Base-by-base conservation (phyloP, 1,284 basidiomycete species). In the Pyrrhoderma noxium region DNA sequence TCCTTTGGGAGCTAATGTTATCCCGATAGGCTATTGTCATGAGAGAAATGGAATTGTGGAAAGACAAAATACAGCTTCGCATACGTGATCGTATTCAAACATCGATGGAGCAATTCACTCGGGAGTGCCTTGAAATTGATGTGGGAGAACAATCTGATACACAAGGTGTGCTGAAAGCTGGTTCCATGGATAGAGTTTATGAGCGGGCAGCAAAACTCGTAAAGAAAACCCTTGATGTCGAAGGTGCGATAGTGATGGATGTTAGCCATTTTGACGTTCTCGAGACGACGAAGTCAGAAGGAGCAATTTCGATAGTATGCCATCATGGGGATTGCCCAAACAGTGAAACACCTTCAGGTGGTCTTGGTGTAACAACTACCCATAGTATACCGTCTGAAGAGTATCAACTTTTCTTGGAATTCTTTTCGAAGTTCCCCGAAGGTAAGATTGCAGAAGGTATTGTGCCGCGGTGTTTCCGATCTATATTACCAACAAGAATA, bases 81-180 rank as follows among this genome's bases (percentile, higher is more conserved):
- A 88, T 93, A 58, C 79, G 93, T 36, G 93, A 95, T 62, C 80
- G 86, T 45, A 96, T 97, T 51, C 93, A 97, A 64, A 89, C 72
- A 47, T 94, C 93, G 75, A 96, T 96, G 89, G 93, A 96, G 65
- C 80, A 89, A 59, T 97, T 97, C 63, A 94, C 90, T 46, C 82
- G 93, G 45, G 92, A 97, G 67, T 95, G 93, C 61, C 76, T 97
- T 38, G 93, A 96, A 65, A 89, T 94, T 59, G 92, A 96, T 62
- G 81, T 75, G 51, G 76, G 83, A 53, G 68, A 73, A 59, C 35
- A 63, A 61, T 8, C 45, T 23, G 56, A 55, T 22, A 48, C 54
- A 16, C 62, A 62, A 38, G 56, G 58, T 25, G 56, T 61, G 27
- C 60, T 62, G 43, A 61, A 62, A 13, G 58, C 59, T 0, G 67